Conservation (phyloP, 371 early-diverging fungal genomes). For the Amoeboaphelidium protococcarum region DNA sequence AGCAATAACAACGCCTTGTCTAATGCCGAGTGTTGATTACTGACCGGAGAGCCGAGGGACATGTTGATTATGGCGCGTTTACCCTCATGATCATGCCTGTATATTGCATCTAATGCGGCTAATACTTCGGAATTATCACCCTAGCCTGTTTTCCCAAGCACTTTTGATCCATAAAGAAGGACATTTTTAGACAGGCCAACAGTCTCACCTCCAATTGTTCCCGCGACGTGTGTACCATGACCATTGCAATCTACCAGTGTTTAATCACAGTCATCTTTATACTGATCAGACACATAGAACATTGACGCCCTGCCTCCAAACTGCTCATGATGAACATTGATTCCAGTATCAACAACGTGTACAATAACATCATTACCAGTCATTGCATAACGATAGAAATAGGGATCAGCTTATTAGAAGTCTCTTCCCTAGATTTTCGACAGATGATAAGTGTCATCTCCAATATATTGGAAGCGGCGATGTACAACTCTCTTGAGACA, state of each 20-base stretch:
- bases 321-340: slow-evolving; percentile 53
- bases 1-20: not conserved
- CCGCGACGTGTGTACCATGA: slow-evolving; percentile 83
- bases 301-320: slow-evolving; percentile 54
- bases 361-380: slow-evolving; percentile 53
- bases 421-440: too few species aligned
- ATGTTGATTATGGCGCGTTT: not conserved
- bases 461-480: too few species aligned
- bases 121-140: slow-evolving; percentile 6
- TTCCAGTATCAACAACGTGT: slow-evolving; percentile 78
- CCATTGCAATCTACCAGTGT: slow-evolving; percentile 53
- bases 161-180: slow-evolving; percentile 36
- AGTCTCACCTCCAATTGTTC: slow-evolving; percentile 62
- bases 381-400: not conserved
- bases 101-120: not conserved
- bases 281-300: not conserved
- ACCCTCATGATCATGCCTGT: not conserved
- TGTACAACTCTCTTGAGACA: too few species aligned
- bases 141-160: slow-evolving; percentile 22
- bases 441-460: too few species aligned
- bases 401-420: too few species aligned
- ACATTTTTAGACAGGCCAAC: slow-evolving; percentile 77
- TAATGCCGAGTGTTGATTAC: not conserved
- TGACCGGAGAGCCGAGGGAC: not conserved
- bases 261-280: not conserved